Evolutionary conservation across 306 rosid genomes (phyloP), one percentile per base, ranked within the genome.

Genomic region (Prunus davidiana): DNA sequence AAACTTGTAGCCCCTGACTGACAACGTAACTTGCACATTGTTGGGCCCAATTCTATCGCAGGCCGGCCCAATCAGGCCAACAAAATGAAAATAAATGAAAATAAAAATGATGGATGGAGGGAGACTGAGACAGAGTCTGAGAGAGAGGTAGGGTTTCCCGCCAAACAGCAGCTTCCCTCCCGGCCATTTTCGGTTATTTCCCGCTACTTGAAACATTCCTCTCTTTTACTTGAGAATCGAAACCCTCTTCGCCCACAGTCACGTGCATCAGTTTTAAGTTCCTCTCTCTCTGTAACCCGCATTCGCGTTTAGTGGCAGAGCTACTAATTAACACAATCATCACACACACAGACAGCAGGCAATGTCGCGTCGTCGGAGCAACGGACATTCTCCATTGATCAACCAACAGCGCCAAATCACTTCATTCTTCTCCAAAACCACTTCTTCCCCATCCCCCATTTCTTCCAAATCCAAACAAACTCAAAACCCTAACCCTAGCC

Each of bases 321-420:
- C 34, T 24, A 60, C 52, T 49, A 12, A 43, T 51, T 30, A 30
- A 30, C 78, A 6, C 47, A 2, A 22, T 20, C 18, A 72, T 38
- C 43, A 38, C 9, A 38, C 43, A 5, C 41, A 34, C 27, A 24
- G 9, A 34, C 27, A 24, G 9, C 86, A 45, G 96, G 73, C 86
- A 52, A 2, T 90, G 45, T 85, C 94, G 0, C 89, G 91, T 49
- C 91, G 90, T 19, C 90, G 84, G 50, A 88, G 52, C 87, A 92
- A 87, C 27, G 98, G 98, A 62, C 85, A 95, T 28, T 92, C 98
- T 15, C 92, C 97, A 0, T 82, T 92, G 66, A 85, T 89, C 12
- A 92, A 89, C 76, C 97, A 72, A 71, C 97, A 95, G 77, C 86
- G 96, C 74, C 93, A 90, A 78, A 92, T 95, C 82, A 95, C 97